Percentiles rank a stretch among this genome's conserved stretches.
Evolutionary conservation across 2,329 filamentous ascomycete species (phyloP).

Genomic region (Fusarium oligoseptatum): DNA sequence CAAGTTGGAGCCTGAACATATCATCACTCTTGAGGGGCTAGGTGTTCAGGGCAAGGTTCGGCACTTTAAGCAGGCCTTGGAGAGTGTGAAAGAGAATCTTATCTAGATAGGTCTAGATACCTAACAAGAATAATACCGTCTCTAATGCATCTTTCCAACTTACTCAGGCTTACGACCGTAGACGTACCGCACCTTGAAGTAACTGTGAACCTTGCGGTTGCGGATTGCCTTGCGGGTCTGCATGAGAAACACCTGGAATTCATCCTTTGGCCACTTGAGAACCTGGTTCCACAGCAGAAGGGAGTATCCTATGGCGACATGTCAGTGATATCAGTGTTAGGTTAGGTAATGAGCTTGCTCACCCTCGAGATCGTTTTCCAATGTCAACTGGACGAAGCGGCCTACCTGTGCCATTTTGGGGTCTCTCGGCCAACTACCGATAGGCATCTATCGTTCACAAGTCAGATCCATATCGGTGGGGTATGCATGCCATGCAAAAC

Average conservation of each 20-base stretch:
- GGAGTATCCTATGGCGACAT: constrained; percentile 8
- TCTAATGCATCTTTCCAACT: background rate
- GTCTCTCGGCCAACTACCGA: constrained; percentile 20
- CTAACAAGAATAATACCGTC: background rate
- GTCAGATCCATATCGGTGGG: accelerated
- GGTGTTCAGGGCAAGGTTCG: background rate
- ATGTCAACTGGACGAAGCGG: constrained; percentile 17
- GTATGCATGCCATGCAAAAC: accelerated
- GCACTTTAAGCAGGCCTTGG: background rate
- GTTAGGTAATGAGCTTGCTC: background rate
- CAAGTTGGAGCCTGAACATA: background rate
- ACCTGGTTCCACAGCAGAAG: constrained; percentile 24
- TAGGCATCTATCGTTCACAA: background rate
- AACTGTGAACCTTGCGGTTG: constrained; percentile 20
- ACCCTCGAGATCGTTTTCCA: constrained; percentile 27
- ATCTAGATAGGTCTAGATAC: background rate
- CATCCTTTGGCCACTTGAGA: constrained; percentile 18
- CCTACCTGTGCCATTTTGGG: constrained; percentile 15
- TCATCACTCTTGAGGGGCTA: background rate
- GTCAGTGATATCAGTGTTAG: background rate
- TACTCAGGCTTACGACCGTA: constrained; percentile 15
- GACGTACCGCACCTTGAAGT: constrained; percentile 21
- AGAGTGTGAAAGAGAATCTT: background rate
- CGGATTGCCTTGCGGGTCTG: constrained; percentile 18
- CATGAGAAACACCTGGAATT: constrained; percentile 18